Evolutionary conservation across 345 rosid species (phyloP).

Genomic region (Heritiera fomes): DNA sequence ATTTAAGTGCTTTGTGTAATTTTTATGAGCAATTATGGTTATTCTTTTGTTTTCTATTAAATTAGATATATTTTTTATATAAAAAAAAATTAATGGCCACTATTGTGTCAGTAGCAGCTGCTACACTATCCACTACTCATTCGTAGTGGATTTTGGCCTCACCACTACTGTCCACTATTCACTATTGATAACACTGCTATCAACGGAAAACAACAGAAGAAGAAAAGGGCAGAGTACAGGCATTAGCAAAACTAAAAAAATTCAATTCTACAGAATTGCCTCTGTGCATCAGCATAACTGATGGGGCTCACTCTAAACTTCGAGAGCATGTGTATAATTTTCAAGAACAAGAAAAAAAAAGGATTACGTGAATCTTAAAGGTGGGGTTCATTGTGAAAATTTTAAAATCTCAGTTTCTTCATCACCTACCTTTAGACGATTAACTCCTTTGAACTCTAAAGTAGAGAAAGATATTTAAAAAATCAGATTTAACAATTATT

Average conservation of each 20-base stretch:
- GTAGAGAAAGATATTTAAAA: not conserved
- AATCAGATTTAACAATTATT: not conserved
- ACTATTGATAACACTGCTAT: too few species aligned
- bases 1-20: too few species aligned
- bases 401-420: not conserved
- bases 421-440: slow-evolving; percentile 3
- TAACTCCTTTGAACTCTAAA: not conserved
- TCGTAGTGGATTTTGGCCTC: too few species aligned
- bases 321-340: not conserved
- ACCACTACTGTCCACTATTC: too few species aligned
- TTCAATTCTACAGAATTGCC: not conserved
- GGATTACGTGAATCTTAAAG: not conserved
- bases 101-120: too few species aligned
- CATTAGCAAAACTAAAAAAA: not conserved
- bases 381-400: not conserved
- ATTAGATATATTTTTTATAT: too few species aligned
- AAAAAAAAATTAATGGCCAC: too few species aligned
- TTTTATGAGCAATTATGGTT: too few species aligned
- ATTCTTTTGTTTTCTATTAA: too few species aligned
- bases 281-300: not conserved
- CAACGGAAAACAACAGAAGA: not conserved
- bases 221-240: not conserved
- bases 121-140: too few species aligned
- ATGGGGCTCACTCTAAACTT: not conserved
- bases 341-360: not conserved